Evolutionary conservation across 169 alveolate genomes (phyloP), one percentile per base, ranked within the genome.

Genomic region (Plasmodium inui): DNA sequence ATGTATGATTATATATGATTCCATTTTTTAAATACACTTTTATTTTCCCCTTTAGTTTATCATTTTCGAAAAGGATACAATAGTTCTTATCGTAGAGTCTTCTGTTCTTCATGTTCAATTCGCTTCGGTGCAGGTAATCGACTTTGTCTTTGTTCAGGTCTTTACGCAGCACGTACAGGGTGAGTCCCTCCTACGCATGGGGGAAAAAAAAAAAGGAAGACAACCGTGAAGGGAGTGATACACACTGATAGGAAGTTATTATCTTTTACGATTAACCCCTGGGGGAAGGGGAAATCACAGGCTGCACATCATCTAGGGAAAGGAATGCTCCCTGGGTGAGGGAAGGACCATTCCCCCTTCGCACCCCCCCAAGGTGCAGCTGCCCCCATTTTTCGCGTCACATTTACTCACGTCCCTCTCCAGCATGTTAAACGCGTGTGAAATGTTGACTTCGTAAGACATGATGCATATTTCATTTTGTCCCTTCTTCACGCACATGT

Each of bases 371-470:
- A 67, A 0, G 0, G 30, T 19, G 34, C 30, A 7, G 8, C 19
- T 50, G 5, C 76, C 76, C 37, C 76, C 37, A 26, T 67, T 67
- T 67, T 55, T 0, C 71, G 22, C 34, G 39, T 55, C 34, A 44
- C 53, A 55, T 41, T 9, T 78, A 61, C 89, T 55, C 53, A 79
- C 94, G 34, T 88, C 53, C 28, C 37, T 78, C 72, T 88, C 94
- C 73, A 88, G 30, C 72, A 88, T 55, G 53, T 88, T 88, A 80
- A 88, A 88, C 14, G 78, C 82, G 34, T 88, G 74, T 1, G 94
- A 78, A 41, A 88, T 88, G 50, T 88, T 88, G 53, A 88, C 82
- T 88, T 88, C 94, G 50, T 88, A 88, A 39, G 86, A 88, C 94
- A 88, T 88, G 90, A 88, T 67, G 71, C 94, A 88, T 46, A 88